phyloP scores from a whole-genome alignment of 169 alveolate species.

The Sarcocystis neurona region DNA sequence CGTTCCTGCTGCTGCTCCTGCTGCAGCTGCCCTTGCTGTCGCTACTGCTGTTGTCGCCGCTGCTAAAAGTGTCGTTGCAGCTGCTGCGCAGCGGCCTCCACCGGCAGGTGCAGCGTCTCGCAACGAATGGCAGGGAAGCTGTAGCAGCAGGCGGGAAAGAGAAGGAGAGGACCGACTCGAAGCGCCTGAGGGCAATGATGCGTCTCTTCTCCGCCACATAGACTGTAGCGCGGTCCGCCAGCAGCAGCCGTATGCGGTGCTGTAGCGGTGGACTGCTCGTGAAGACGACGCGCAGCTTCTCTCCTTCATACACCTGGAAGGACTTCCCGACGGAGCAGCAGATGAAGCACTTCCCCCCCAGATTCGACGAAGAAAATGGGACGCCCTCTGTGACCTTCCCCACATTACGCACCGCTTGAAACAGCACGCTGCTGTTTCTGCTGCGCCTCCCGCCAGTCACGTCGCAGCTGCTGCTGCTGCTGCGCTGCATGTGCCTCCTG shows the following conservation, averaged over 20 bases:
- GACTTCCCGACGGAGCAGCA: constrained; percentile 10
- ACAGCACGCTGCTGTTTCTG: constrained; percentile 33
- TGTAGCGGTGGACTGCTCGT: constrained; percentile 17
- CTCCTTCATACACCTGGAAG: constrained; percentile 21
- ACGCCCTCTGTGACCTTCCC: constrained; percentile 16
- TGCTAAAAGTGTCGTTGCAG: too few relatives aligned
- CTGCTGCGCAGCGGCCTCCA: too few relatives aligned
- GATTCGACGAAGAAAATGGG: background rate
- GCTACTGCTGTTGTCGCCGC: too few relatives aligned
- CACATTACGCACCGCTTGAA: constrained; percentile 1
- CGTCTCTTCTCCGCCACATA: constrained; percentile 18
- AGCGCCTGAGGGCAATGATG: background rate
- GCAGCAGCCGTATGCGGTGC: background rate
- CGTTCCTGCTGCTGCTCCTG: too few relatives aligned
- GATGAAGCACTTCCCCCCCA: constrained; percentile 5
- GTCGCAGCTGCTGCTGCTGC: too few relatives aligned
- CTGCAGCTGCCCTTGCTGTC: too few relatives aligned
- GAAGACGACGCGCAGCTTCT: constrained; percentile 2
- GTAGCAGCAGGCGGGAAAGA: too few relatives aligned
- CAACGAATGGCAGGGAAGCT: too few relatives aligned
- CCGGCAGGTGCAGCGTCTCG: too few relatives aligned
- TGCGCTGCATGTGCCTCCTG: too few relatives aligned
- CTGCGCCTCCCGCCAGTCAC: too few relatives aligned
- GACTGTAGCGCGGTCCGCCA: background rate
- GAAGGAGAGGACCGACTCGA: background rate